phyloP scores from a whole-genome alignment of 129 eudicot species.

The Smallanthus sonchifolius region DNA sequence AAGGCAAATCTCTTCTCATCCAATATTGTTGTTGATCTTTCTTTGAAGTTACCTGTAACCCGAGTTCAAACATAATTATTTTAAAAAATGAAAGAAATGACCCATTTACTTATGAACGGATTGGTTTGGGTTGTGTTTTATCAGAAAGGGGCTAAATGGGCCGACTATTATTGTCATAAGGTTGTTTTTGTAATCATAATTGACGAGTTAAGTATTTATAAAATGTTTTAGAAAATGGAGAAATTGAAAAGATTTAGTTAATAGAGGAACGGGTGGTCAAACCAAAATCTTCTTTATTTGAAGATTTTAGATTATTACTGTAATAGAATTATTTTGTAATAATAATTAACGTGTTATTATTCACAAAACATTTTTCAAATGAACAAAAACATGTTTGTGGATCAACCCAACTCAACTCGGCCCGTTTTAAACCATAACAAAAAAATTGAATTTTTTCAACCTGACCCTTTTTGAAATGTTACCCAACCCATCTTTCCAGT shows the following conservation, averaged over 20 bases:
- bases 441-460: neutral
- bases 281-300: neutral
- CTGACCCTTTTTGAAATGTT: neutral
- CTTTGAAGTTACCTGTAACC: constrained; percentile 63
- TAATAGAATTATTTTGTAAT: too few relatives aligned
- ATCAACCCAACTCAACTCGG: neutral
- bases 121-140: neutral
- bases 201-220: neutral
- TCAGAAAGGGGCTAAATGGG: neutral
- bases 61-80: neutral
- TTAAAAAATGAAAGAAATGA: neutral
- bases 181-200: neutral
- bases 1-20: constrained; percentile 43
- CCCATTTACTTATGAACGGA: neutral
- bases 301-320: too few relatives aligned
- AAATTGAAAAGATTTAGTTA: neutral
- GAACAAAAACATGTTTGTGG: neutral
- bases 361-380: neutral
- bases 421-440: too few relatives aligned
- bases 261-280: neutral
- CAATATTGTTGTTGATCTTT: constrained; percentile 73
- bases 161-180: neutral
- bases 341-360: too few relatives aligned
- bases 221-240: neutral
- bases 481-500: neutral